A percentile compares a stretch with the other conserved stretches of the same genome.
Conservation (phyloP, 371 early-diverging fungal genomes). For the Lichtheimia ramosa region DNA sequence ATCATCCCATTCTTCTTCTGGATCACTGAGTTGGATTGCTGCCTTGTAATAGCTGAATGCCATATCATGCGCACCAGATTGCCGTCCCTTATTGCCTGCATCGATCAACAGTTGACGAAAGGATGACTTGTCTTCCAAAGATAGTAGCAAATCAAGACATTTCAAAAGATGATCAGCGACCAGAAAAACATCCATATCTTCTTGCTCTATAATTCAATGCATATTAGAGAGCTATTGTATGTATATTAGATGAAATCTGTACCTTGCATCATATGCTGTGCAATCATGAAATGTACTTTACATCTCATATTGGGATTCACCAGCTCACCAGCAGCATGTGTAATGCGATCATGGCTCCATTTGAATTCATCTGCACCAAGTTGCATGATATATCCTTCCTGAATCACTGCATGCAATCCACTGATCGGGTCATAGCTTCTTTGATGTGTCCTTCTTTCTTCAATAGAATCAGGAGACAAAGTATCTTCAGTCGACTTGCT, state of each 20-base stretch:
- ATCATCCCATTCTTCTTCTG: constrained; percentile 18
- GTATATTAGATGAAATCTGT: neutral
- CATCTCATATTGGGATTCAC: constrained; percentile 30
- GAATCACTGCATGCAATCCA: constrained; percentile 45
- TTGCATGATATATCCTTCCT: constrained; percentile 46
- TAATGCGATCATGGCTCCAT: constrained; percentile 49
- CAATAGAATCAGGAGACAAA: too few species aligned
- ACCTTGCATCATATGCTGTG: constrained; percentile 26
- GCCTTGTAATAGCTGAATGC: constrained; percentile 32
- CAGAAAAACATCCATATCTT: constrained; percentile 24
- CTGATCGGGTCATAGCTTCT: constrained; percentile 28
- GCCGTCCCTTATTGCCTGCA: constrained; percentile 36
- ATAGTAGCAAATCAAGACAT: constrained; percentile 21
- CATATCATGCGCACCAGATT: constrained; percentile 45
- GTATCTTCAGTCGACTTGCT: too few species aligned
- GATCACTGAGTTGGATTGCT: constrained; percentile 25
- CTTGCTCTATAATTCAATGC: constrained; percentile 6
- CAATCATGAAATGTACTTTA: constrained; percentile 41
- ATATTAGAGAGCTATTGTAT: neutral
- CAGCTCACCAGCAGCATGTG: constrained; percentile 46
- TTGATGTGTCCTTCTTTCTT: neutral
- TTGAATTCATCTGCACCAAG: constrained; percentile 43
- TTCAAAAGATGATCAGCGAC: constrained; percentile 44
- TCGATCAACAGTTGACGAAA: constrained; percentile 32
- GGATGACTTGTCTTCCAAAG: constrained; percentile 16